phyloP scores from a whole-genome alignment of 306 rosid species.

The Acmispon strigosus region DNA sequence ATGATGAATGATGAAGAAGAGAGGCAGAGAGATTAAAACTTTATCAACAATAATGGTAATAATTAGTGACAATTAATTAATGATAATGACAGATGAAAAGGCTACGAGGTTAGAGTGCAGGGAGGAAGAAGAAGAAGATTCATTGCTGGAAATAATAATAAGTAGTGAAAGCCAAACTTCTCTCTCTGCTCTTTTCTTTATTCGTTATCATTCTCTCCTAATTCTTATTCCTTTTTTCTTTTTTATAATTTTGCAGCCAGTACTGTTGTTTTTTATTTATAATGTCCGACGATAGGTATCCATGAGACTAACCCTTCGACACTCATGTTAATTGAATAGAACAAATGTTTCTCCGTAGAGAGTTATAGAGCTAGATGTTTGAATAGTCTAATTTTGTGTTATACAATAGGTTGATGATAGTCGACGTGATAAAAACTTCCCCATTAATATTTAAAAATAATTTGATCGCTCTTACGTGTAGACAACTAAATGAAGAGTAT shows the following conservation, averaged over 20 bases:
- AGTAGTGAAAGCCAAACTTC: conserved; percentile 2
- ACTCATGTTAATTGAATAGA: no score
- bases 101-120: conserved; percentile 22
- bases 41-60: neutral
- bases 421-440: no score
- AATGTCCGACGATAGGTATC: no score
- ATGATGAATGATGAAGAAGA: neutral
- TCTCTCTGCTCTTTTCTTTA: conserved; percentile 8
- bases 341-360: no score
- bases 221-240: neutral
- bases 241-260: conserved; percentile 11
- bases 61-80: neutral
- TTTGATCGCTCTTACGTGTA: no score
- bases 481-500: no score
- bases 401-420: no score
- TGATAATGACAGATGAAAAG: conserved; percentile 20
- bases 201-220: conserved; percentile 18
- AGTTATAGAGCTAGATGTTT: no score
- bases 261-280: neutral
- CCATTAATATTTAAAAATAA: no score
- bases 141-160: conserved; percentile 22
- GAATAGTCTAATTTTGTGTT: no score
- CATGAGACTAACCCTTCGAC: no score
- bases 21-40: conserved; percentile 5
- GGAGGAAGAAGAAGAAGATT: conserved; percentile 1